Evolutionary conservation across 371 early-diverging fungal genomes (phyloP).

Genomic region (Apophysomyces elegans): DNA sequence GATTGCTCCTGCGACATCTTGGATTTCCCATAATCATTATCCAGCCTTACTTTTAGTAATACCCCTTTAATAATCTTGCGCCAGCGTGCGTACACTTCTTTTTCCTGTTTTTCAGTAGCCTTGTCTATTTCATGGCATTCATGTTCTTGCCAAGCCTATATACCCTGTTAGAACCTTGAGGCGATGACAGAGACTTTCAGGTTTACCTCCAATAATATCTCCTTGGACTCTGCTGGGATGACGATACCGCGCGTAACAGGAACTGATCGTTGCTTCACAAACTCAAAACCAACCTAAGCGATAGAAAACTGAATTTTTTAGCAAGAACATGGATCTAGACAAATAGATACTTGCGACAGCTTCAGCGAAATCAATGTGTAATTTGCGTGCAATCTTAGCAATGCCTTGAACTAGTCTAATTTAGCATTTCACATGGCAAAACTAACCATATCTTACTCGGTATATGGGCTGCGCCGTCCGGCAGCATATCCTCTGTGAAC

Average conservation of each 20-base stretch:
- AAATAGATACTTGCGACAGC: slow-evolving; percentile 66
- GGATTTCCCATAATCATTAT: slow-evolving; percentile 53
- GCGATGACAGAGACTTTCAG: neutral
- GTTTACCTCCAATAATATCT: slow-evolving; percentile 65
- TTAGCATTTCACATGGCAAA: neutral
- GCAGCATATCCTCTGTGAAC: slow-evolving; percentile 83
- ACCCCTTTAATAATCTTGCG: slow-evolving; percentile 60
- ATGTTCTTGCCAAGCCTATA: slow-evolving; percentile 56
- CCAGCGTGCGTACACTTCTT: slow-evolving; percentile 63
- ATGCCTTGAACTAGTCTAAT: slow-evolving; percentile 51
- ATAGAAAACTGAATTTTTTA: neutral
- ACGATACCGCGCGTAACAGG: slow-evolving; percentile 80
- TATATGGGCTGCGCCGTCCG: slow-evolving; percentile 81
- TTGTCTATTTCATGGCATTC: slow-evolving; percentile 45
- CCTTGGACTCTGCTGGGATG: slow-evolving; percentile 62
- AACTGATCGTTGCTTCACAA: slow-evolving; percentile 61
- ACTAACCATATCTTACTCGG: slow-evolving; percentile 43
- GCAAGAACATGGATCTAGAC: neutral
- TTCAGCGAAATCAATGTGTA: slow-evolving; percentile 80
- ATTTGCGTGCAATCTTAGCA: slow-evolving; percentile 64
- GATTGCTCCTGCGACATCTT: neutral
- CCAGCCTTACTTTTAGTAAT: slow-evolving; percentile 56
- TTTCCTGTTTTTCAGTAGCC: slow-evolving; percentile 51
- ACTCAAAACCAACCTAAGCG: slow-evolving; percentile 75
- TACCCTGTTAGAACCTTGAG: neutral